These are phyloP conservation scores for Cyberlindnera mycetangii DNA, from an alignment of 805 yeast genomes.

Conservation along the genomic window DNA sequence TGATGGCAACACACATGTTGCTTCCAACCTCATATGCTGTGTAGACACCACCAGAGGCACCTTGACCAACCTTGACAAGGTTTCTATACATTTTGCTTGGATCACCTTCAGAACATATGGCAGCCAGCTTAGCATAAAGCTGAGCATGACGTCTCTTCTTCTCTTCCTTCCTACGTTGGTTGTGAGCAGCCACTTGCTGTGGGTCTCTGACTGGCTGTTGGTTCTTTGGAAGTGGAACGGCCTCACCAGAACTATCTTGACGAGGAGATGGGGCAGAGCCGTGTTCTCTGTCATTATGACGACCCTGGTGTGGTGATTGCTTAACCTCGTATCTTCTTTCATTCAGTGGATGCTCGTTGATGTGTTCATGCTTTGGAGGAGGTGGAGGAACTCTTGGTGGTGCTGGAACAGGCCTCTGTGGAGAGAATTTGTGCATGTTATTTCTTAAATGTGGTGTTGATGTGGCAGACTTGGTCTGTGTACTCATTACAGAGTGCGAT, in stretches of 20 bases:
- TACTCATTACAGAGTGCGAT: slow-evolving; percentile 16
- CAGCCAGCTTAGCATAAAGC: slow-evolving; percentile 63
- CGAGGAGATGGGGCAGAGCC: slow-evolving; percentile 3
- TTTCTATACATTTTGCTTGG: slow-evolving; percentile 69
- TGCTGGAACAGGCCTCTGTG: slow-evolving; percentile 26
- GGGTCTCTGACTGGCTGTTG: slow-evolving; percentile 46
- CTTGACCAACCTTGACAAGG: slow-evolving; percentile 89
- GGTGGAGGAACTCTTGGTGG: slow-evolving; percentile 30
- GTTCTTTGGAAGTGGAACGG: slow-evolving; percentile 35
- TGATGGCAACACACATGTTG: slow-evolving; percentile 77
- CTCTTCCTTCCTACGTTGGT: slow-evolving; percentile 74
- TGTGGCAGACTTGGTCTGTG: slow-evolving; percentile 18
- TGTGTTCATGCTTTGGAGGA: slow-evolving; percentile 21
- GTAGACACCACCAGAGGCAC: slow-evolving; percentile 97
- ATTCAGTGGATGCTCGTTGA: slow-evolving; percentile 18
- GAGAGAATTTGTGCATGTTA: slow-evolving; percentile 19
- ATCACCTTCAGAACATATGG: slow-evolving; percentile 82
- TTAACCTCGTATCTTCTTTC: slow-evolving; percentile 12
- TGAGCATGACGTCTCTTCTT: slow-evolving; percentile 70
- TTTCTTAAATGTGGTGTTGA: slow-evolving; percentile 19
- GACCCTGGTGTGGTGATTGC: slow-evolving; percentile 6
- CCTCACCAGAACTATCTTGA: background rate
- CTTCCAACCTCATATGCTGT: slow-evolving; percentile 69
- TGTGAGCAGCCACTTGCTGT: slow-evolving; percentile 49
- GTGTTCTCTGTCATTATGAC: background rate